Evolutionary conservation across 768 basidiomycete species (phyloP).

Genomic region (Favolaschia claudopus): DNA sequence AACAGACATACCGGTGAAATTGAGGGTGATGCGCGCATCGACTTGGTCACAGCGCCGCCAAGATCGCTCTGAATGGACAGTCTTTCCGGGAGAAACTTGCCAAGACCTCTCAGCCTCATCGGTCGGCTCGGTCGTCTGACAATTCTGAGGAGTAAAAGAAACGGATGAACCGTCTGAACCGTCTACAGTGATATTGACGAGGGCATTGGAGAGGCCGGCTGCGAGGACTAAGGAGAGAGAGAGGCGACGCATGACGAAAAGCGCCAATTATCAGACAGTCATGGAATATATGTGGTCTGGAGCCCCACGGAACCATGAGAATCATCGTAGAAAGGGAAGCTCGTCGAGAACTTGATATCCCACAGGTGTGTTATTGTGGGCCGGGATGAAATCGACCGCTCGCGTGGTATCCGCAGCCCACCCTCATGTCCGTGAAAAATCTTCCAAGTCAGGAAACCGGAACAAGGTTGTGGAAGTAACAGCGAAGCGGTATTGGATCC

Average conservation of each 20-base stretch:
- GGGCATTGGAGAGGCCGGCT: constrained; percentile 1
- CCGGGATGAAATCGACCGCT: no score
- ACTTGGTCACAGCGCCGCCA: constrained; percentile 8
- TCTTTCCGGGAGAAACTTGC: constrained; percentile 6
- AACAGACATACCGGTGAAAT: constrained; percentile 2
- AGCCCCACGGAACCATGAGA: no score
- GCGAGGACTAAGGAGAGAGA: constrained; percentile 1
- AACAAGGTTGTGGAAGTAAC: no score
- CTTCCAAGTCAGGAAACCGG: no score
- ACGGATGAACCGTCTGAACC: not conserved
- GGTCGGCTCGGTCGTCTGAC: not conserved
- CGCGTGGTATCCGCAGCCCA: no score
- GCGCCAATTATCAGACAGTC: not conserved
- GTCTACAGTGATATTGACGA: constrained; percentile 13
- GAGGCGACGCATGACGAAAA: constrained; percentile 8
- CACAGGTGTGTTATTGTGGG: not conserved
- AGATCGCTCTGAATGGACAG: constrained; percentile 1
- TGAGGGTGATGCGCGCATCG: not conserved
- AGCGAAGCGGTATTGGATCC: no score
- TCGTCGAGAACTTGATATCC: not conserved
- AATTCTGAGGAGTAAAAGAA: not conserved
- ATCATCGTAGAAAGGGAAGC: no score
- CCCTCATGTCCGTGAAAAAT: no score
- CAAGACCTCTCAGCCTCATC: not conserved
- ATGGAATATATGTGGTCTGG: constrained; percentile 13